These are phyloP conservation scores for Schizochytrium sp. DNA, from an alignment of 108 stramenopile genomes.

Conservation along the genomic window DNA sequence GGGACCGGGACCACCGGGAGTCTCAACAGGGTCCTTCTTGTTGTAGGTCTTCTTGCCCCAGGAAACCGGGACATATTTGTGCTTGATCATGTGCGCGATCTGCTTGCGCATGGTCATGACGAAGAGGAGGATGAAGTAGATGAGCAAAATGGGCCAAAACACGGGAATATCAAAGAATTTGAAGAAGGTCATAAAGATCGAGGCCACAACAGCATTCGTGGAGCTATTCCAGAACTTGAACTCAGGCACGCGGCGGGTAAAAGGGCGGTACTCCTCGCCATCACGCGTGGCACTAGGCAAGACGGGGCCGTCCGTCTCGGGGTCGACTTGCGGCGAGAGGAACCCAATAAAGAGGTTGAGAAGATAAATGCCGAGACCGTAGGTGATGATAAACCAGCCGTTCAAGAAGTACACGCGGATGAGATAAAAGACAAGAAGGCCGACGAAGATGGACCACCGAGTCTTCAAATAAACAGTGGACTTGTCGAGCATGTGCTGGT, in stretches of 20 bases:
- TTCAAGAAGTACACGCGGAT: constrained; percentile 91
- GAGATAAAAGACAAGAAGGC: constrained; percentile 85
- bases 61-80: constrained; percentile 94
- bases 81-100: constrained; percentile 98
- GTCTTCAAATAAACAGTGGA: constrained; percentile 80
- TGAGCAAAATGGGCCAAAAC: constrained; percentile 98
- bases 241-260: constrained; percentile 93
- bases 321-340: constrained; percentile 88
- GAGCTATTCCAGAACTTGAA: constrained; percentile 99
- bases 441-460: constrained; percentile 70
- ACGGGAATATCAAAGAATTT: constrained; percentile 96
- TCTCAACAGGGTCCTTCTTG: constrained; percentile 66
- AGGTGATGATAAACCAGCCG: constrained; percentile 98
- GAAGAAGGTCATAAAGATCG: constrained; percentile 95
- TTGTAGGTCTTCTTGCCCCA: constrained; percentile 92
- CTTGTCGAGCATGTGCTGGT: constrained; percentile 97
- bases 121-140: constrained; percentile 97
- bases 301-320: constrained; percentile 73
- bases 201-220: constrained; percentile 80
- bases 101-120: constrained; percentile 99
- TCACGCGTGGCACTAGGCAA: constrained; percentile 73
- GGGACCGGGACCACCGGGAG: constrained; percentile 29
- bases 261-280: constrained; percentile 90
- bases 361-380: constrained; percentile 97
- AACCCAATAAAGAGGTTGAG: constrained; percentile 99